phyloP scores from a whole-genome alignment of 2,329 filamentous ascomycete species.

The Drechslera avenae region DNA sequence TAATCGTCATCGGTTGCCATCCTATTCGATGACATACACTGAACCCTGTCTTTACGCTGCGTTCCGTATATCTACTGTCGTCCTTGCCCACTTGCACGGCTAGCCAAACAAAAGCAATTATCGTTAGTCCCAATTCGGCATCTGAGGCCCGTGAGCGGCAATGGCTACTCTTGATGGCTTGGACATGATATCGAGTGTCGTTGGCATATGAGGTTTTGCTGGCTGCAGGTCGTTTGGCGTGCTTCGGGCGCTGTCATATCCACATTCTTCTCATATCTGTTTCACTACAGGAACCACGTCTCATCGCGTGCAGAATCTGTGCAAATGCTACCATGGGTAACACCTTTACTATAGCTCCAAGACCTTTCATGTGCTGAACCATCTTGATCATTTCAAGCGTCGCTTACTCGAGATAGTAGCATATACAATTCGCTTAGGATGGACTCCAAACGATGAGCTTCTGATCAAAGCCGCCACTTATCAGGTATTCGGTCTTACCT shows the following conservation, averaged over 20 bases:
- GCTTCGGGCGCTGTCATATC: neutral
- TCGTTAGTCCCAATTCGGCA: neutral
- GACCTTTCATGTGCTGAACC: too few species aligned
- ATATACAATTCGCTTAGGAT: slow-evolving; percentile 1
- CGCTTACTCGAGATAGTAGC: neutral
- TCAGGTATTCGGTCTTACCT: slow-evolving; percentile 57
- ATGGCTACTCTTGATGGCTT: neutral
- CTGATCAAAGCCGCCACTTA: slow-evolving; percentile 70
- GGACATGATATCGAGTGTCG: too few species aligned
- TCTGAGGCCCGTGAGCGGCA: neutral
- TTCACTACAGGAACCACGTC: neutral
- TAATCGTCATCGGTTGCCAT: neutral
- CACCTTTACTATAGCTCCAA: too few species aligned
- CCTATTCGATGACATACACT: neutral
- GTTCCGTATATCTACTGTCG: neutral
- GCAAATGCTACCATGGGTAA: neutral
- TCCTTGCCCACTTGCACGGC: neutral
- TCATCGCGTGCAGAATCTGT: neutral
- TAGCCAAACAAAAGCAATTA: slow-evolving; percentile 6
- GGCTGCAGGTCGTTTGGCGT: neutral
- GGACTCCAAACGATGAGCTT: slow-evolving; percentile 61
- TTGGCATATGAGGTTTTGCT: too few species aligned
- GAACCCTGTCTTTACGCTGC: neutral
- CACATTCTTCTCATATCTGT: neutral
- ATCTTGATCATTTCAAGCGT: too few species aligned